phyloP scores from a whole-genome alignment of 331 rosid genomes.

The Malus hybrid region DNA sequence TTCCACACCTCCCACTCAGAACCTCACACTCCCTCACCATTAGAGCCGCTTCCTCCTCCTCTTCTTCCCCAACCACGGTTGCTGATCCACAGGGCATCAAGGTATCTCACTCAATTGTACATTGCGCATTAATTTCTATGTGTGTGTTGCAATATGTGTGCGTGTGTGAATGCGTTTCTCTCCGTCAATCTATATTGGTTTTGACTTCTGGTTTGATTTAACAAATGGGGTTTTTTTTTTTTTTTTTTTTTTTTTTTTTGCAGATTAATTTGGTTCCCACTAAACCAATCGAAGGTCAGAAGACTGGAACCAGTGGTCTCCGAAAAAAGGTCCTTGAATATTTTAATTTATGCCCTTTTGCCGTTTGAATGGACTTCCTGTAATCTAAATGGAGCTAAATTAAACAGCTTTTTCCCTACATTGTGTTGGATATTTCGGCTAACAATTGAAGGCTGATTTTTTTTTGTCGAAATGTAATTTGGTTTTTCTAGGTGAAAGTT shows the following conservation, averaged over 20 bases:
- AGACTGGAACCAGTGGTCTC: conserved; percentile 97
- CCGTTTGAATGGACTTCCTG: not conserved
- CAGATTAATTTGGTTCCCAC: conserved; percentile 77
- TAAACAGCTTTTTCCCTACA: not conserved
- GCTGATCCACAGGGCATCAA: conserved; percentile 61
- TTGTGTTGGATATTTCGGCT: not conserved
- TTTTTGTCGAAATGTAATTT: not conserved
- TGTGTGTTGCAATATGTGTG: not conserved
- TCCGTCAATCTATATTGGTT: not conserved
- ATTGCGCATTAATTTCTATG: not conserved
- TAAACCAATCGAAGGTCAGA: conserved; percentile 85
- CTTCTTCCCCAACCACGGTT: conserved; percentile 51
- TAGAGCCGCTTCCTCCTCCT: conserved; percentile 49
- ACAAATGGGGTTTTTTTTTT: not conserved
- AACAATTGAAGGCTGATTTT: not conserved
- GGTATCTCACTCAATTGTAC: conserved; percentile 20
- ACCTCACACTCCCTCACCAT: conserved; percentile 16
- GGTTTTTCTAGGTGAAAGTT: conserved; percentile 68
- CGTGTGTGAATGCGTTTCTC: not conserved
- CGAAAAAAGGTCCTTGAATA: conserved; percentile 58
- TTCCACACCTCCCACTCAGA: conserved; percentile 36
- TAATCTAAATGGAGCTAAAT: not conserved
- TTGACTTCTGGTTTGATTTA: not conserved
- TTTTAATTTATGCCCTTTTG: not conserved
- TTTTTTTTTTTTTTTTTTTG: not conserved